Evolutionary conservation across 495 filamentous ascomycete species (phyloP), one percentile per base, ranked within the genome.

Genomic region (Lindgomyces ingoldianus): DNA sequence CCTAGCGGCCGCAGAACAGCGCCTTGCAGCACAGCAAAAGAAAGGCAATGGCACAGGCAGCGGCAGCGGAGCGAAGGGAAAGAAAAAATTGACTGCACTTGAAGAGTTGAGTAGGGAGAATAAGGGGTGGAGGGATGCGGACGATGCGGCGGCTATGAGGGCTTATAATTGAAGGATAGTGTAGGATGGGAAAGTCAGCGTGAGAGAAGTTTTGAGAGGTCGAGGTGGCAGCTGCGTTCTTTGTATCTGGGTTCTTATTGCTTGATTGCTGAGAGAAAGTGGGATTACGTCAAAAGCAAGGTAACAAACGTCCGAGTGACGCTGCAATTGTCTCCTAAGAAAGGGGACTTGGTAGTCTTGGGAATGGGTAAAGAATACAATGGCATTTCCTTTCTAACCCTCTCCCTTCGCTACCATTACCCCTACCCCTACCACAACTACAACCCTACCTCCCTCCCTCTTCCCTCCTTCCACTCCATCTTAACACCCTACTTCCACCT

Each of bases 71-170:
- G 54, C 21, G 1, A 14, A n/a, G n/a, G n/a, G 19, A 21, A 36
- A 22, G 4, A 67, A 67, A 44, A 61, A 57, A 42, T 10, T 39
- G 30, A 62, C 27, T 50, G 41, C 64, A 9, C 30, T 67, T 1
- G 64, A 67, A 45, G 30, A 62, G 33, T 8, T 57, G 51, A 62
- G 57, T 18, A 45, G n/a, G 27, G 64, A 67, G 57, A 62, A 67
- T 25, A 50, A 48, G 39, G 64, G 64, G 1, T 67, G 64, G 64
- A 56, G 64, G 51, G 58, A 49, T 25, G 64, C 64, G 10, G 64
- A 67, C 51, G 57, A 67, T 42, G 21, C 26, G 16, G 56, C 55
- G 16, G 30, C 12, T 19, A n/a, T 66, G 39, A 42, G 63, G 18
- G 57, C 56, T 24, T 66, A 36, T n/a, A 66, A 66, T 33, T 66